Conservation (phyloP, 345 rosid species). For the Arabidopsis arenosa region DNA sequence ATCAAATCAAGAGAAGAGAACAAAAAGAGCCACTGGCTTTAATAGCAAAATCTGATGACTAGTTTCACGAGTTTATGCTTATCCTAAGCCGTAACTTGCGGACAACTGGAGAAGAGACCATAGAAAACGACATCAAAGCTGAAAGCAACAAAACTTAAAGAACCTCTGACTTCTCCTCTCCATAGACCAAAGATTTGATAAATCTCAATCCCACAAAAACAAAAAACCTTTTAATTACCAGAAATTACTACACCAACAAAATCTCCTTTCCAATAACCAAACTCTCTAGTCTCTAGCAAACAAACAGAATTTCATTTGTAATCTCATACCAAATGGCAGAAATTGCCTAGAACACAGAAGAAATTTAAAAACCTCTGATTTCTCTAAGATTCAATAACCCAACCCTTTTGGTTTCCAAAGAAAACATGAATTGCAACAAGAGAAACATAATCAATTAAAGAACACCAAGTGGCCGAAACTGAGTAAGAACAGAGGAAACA, state of each 20-base stretch:
- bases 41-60: slow-evolving; percentile 21
- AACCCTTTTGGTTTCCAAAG: too few species aligned
- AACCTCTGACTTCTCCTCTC: slow-evolving; percentile 25
- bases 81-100: slow-evolving; percentile 42
- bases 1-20: slow-evolving; percentile 35
- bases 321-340: background rate
- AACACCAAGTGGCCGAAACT: slow-evolving; percentile 29
- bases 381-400: background rate
- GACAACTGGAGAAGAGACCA: slow-evolving; percentile 32
- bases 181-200: background rate
- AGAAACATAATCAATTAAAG: background rate
- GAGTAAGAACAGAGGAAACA: slow-evolving; percentile 25
- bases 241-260: background rate
- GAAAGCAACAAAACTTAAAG: slow-evolving; percentile 23
- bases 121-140: slow-evolving; percentile 41
- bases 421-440: background rate
- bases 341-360: too few species aligned
- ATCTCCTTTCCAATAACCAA: background rate
- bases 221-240: background rate
- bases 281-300: too few species aligned
- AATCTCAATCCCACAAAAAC: background rate
- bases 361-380: background rate
- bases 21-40: slow-evolving; percentile 37
- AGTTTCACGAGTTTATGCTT: slow-evolving; percentile 40
- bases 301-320: background rate